Conservation (phyloP, 2,329 filamentous ascomycete genomes). For the Pseudocercospora fijiensis region DNA sequence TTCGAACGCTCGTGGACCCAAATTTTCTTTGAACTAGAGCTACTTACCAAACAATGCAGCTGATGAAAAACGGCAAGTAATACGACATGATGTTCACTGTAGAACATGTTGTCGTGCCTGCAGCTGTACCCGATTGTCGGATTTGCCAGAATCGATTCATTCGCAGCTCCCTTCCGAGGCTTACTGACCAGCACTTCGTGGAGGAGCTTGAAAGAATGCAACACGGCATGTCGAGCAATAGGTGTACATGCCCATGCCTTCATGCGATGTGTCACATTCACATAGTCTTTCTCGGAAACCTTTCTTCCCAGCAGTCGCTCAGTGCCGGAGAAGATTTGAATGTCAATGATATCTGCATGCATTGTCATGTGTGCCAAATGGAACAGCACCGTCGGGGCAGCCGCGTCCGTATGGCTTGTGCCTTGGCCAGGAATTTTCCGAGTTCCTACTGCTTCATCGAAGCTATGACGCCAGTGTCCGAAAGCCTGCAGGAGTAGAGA, state of each 20-base stretch:
- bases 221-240: conserved; percentile 80
- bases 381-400: conserved; percentile 77
- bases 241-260: conserved; percentile 83
- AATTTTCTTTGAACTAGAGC: too few species aligned
- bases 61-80: too few species aligned
- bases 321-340: conserved; percentile 87
- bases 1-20: too few species aligned
- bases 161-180: conserved; percentile 6
- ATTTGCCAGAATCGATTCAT: conserved; percentile 39
- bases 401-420: conserved; percentile 29
- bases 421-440: conserved; percentile 34
- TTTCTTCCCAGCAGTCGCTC: conserved; percentile 77
- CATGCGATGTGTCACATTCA: conserved; percentile 76
- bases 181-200: conserved; percentile 69
- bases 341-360: conserved; percentile 91
- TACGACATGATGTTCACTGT: too few species aligned
- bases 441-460: conserved; percentile 71
- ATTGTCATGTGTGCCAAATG: conserved; percentile 94
- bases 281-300: conserved; percentile 77
- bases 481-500: conserved; percentile 79
- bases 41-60: too few species aligned
- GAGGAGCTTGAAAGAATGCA: conserved; percentile 84
- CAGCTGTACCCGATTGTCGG: conserved; percentile 62
- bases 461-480: conserved; percentile 87
- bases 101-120: conserved; percentile 79